Conservation (phyloP, 2,329 filamentous ascomycete species). For the Ophiosphaerella herpotricha region DNA sequence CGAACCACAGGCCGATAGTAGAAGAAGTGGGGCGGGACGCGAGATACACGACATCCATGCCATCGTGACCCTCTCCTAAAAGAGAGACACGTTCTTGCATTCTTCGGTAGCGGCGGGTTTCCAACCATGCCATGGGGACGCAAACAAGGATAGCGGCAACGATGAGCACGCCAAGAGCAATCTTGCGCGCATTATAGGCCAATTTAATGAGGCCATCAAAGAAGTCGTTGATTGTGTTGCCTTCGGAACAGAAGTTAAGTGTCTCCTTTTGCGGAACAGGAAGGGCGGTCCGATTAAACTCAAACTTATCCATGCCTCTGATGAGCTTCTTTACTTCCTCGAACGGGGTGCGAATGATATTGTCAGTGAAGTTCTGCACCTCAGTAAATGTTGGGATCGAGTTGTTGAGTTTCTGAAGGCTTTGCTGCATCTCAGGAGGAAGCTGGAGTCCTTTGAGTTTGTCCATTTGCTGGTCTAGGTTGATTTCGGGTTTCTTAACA, state of each 20-base stretch:
- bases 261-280: slow-evolving; percentile 82
- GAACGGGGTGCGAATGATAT: slow-evolving; percentile 78
- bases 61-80: slow-evolving; percentile 71
- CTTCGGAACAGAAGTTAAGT: slow-evolving; percentile 86
- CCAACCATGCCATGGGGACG: slow-evolving; percentile 77
- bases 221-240: slow-evolving; percentile 80
- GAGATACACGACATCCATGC: slow-evolving; percentile 88
- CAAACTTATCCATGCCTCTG: slow-evolving; percentile 71
- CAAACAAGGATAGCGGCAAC: slow-evolving; percentile 74
- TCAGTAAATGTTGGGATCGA: slow-evolving; percentile 83
- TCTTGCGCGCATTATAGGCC: slow-evolving; percentile 69
- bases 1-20: slow-evolving; percentile 70
- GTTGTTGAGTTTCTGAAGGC: slow-evolving; percentile 72
- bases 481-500: slow-evolving; percentile 58
- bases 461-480: slow-evolving; percentile 68
- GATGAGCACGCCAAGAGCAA: slow-evolving; percentile 76
- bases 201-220: slow-evolving; percentile 73
- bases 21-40: slow-evolving; percentile 80
- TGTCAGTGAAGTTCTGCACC: slow-evolving; percentile 80
- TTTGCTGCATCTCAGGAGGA: slow-evolving; percentile 68
- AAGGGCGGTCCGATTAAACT: slow-evolving; percentile 77
- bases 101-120: slow-evolving; percentile 75
- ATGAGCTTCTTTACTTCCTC: slow-evolving; percentile 76
- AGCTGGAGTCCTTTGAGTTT: slow-evolving; percentile 73
- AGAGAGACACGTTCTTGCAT: slow-evolving; percentile 72